A percentile compares a stretch with the other conserved stretches of the same genome.
Conservation (phyloP, 306 rosid genomes). For the Medicago truncatula region DNA sequence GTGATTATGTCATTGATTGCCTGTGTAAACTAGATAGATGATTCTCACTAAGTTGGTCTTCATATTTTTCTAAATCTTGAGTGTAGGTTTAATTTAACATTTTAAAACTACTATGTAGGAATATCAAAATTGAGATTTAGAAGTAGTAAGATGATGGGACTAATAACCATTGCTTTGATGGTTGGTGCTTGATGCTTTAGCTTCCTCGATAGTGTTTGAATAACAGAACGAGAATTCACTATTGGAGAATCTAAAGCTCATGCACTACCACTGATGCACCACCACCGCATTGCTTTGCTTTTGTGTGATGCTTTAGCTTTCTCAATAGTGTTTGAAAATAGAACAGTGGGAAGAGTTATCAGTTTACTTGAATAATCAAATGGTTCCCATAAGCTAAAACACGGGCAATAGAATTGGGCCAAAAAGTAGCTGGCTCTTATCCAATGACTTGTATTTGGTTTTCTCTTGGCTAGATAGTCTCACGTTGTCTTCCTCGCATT, state of each 20-base stretch:
- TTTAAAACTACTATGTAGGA: background rate
- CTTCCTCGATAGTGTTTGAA: too few relatives aligned
- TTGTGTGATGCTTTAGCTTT: too few relatives aligned
- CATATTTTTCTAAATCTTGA: background rate
- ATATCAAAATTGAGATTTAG: background rate
- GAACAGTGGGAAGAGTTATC: too few relatives aligned
- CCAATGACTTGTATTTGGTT: background rate
- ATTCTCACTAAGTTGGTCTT: background rate
- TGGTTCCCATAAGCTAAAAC: background rate
- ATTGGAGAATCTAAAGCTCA: too few relatives aligned
- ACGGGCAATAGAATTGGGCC: background rate
- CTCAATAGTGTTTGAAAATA: too few relatives aligned
- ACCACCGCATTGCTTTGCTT: too few relatives aligned
- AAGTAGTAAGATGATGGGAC: background rate
- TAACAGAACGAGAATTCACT: too few relatives aligned
- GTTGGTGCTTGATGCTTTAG: too few relatives aligned
- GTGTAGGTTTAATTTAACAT: background rate
- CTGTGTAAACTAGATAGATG: background rate
- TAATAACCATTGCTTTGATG: too few relatives aligned
- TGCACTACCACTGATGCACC: too few relatives aligned
- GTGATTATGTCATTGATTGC: background rate
- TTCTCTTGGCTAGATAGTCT: background rate
- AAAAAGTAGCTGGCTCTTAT: background rate
- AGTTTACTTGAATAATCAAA: background rate
- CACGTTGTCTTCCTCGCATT: background rate